These are phyloP conservation scores for Globisporangium middletonii DNA, from an alignment of 352 stramenopile species.

Conservation along the genomic window DNA sequence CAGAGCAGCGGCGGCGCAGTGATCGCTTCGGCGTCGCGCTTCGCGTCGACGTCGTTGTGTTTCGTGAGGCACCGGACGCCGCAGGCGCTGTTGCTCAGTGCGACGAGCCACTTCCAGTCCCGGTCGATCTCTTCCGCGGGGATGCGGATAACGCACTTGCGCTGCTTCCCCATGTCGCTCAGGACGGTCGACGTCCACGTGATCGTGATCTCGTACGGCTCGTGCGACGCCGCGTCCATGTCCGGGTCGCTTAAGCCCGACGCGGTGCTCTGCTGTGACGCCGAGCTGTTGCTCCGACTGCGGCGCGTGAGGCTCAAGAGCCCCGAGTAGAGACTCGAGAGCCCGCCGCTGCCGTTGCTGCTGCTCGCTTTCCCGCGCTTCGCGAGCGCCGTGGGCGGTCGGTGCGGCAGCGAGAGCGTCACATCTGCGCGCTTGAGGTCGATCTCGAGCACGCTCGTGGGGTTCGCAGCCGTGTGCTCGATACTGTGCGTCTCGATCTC, in stretches of 20 bases:
- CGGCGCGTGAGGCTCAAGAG: constrained; percentile 7
- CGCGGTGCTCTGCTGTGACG: constrained; percentile 5
- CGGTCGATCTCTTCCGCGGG: constrained; percentile 36
- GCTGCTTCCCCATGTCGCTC: constrained; percentile 6
- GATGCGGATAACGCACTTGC: constrained; percentile 31
- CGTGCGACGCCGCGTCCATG: constrained; percentile 2
- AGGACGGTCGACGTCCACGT: constrained; percentile 5
- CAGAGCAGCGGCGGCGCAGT: constrained; percentile 36
- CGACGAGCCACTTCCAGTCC: constrained; percentile 64
- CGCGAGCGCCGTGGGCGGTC: background rate
- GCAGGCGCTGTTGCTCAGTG: constrained; percentile 47
- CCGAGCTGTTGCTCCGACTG: constrained; percentile 8
- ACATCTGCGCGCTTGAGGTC: constrained; percentile 31
- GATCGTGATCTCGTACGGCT: constrained; percentile 14
- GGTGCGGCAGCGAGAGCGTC: constrained; percentile 24
- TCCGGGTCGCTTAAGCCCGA: constrained; percentile 12
- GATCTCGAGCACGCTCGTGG: constrained; percentile 25
- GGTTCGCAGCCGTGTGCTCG: background rate
- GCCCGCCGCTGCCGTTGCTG: background rate
- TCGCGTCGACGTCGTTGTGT: background rate
- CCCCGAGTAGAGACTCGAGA: constrained; percentile 6
- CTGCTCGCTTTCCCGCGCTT: background rate
- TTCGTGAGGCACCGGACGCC: constrained; percentile 36
- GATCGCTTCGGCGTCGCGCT: constrained; percentile 1
- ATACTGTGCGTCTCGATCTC: constrained; percentile 12